Conservation (phyloP, 2,329 filamentous ascomycete genomes). For the Pyricularia sp. region DNA sequence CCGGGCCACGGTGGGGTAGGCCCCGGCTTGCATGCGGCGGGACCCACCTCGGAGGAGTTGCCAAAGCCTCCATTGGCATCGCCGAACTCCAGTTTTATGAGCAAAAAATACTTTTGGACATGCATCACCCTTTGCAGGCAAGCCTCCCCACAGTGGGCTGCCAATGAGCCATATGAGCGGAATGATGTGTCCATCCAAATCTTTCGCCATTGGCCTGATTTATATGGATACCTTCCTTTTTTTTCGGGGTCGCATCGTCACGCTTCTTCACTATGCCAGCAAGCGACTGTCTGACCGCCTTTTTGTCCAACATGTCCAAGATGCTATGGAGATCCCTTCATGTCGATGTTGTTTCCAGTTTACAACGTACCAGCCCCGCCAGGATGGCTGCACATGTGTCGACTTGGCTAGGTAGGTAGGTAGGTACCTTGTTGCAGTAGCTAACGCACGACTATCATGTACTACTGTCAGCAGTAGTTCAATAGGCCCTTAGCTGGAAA, state of each 20-base stretch:
- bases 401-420: background rate
- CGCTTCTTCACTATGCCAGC: background rate
- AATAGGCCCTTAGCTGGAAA: background rate
- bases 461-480: background rate
- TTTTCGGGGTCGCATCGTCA: background rate
- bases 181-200: background rate
- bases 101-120: slow-evolving; percentile 1
- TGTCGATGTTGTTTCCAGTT: background rate
- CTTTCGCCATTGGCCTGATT: background rate
- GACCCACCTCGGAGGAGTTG: slow-evolving; percentile 1
- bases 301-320: background rate
- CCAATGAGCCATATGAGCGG: background rate
- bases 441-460: background rate
- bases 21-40: slow-evolving; percentile 1
- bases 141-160: background rate
- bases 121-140: background rate
- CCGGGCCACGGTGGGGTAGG: background rate
- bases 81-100: slow-evolving; percentile 1
- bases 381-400: background rate
- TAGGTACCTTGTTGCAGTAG: background rate
- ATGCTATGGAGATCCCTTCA: background rate
- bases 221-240: background rate
- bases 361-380: background rate
- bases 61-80: background rate
- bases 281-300: background rate